These are phyloP conservation scores for Osmanthus fragrans DNA, from an alignment of 257 asterid species.

Conservation along the genomic window DNA sequence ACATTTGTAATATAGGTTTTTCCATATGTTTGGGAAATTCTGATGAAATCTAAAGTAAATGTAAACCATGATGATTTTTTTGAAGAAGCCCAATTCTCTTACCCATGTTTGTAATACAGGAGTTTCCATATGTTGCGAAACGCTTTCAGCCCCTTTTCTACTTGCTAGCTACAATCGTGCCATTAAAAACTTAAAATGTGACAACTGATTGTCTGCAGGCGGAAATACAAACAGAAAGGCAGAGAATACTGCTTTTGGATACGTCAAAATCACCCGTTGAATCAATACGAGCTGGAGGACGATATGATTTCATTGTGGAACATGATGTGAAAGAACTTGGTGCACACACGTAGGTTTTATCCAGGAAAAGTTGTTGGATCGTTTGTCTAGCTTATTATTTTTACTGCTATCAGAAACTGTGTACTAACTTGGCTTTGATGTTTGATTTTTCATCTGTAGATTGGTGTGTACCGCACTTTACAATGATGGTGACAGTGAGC, in stretches of 20 bases:
- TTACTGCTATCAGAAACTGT: slow-evolving; percentile 5
- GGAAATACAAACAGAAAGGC: slow-evolving; percentile 96
- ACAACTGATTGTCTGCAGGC: slow-evolving; percentile 58
- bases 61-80: background rate
- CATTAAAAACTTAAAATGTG: slow-evolving; percentile 18
- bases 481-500: slow-evolving; percentile 79
- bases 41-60: too few species aligned
- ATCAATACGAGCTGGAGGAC: slow-evolving; percentile 94
- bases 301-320: slow-evolving; percentile 97
- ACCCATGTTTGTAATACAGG: slow-evolving; percentile 8
- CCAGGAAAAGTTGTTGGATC: slow-evolving; percentile 4
- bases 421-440: slow-evolving; percentile 24
- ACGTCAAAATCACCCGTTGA: slow-evolving; percentile 93
- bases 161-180: slow-evolving; percentile 23
- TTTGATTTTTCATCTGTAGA: slow-evolving; percentile 42
- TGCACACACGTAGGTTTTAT: slow-evolving; percentile 84
- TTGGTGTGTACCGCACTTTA: slow-evolving; percentile 98
- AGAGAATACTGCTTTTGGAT: slow-evolving; percentile 87
- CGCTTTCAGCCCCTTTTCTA: slow-evolving; percentile 10
- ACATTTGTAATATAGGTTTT: background rate
- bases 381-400: background rate
- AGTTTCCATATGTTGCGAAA: background rate
- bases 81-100: background rate
- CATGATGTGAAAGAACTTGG: slow-evolving; percentile 99
- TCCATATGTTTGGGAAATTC: background rate